Evolutionary conservation across 2,329 filamentous ascomycete species (phyloP), one percentile per base, ranked within the genome.

Genomic region (Chaetomiaceae sp.): DNA sequence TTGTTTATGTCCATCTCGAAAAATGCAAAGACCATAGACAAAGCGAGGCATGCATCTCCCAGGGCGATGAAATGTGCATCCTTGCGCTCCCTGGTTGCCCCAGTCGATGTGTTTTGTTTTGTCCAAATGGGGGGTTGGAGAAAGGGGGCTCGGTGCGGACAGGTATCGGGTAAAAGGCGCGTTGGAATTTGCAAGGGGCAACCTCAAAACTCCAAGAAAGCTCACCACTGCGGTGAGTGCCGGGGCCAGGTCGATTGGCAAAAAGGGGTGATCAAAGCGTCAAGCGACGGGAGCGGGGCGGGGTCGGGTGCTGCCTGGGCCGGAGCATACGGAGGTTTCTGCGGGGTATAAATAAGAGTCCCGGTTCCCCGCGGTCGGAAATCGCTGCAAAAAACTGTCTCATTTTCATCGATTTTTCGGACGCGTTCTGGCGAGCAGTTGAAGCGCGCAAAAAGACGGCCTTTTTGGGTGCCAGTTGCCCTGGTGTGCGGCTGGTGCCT

Each of bases 271-370:
- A 38, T 38, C 26, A 44, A 48, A 42, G 43, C 24, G 41, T 29
- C 38, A 24, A 24, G 30, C 32, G 33, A 20, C 30, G 38, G n/a
- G 26, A 18, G 20, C 35, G 34, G 49, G 43, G 47, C 43, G 34
- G 42, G 29, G 46, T 37, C 45, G 55, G 20, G 53, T 47, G 48
- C 51, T 56, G 47, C 40, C 32, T 26, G 22, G 9, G 22, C 30
- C 36, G 45, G 42, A 29, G 36, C 15, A 8, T 38, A 42, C 29
- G 48, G 51, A 48, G 38, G 32, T 36, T 49, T 45, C 41, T 53
- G 49, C 52, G 48, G 56, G 46, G 52, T 58, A 56, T 58, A 58
- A 53, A 56, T 46, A 50, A 48, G 40, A 32, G 14, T 6, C 48
- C 35, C 36, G 44, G 36, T 22, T 47, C 54, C 50, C 52, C 38